Base-by-base conservation (phyloP, 345 rosid species). In the Schrenkiella parvula region DNA sequence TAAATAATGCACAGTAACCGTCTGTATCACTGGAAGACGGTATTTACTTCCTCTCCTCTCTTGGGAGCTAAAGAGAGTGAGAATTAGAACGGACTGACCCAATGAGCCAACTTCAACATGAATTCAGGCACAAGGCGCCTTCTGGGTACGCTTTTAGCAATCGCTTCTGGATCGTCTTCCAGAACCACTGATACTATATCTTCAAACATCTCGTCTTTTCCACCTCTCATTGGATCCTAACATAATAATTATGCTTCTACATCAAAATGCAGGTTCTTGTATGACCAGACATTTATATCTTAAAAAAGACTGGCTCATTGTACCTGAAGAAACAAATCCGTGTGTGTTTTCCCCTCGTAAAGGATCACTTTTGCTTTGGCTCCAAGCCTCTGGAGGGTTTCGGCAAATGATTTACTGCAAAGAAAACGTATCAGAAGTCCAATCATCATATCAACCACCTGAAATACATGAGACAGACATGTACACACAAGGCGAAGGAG, bases 201-300 rank as follows among this genome's bases (percentile, higher is more conserved):
- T 85, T 91, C 96, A 70, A 89, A 87, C 93, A 95, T 78, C 44
- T 81, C 84, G 71, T 95, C 99, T 66, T 38, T 81, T 13, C 97
- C 99, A 28, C 99, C 99, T 78, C 99, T 87, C 99, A 95, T 89
- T 13, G 98, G 99, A 83, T 91, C 99, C 99, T 95, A 80, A 47
- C 66, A 54, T 8, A 57, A 56, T 44, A 35, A 43, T 53, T 54
- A 62, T 31, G 6, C 38, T 35, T 32, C 35, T 9, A 55, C 1
- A 70, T 53, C 38, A 37, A 17, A 46, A 60, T 32, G 50, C 51
- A 71, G 54, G 14, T 70, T 71, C 34, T 26, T 35, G 21, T 56
- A n/a, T n/a, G 14, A 64, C 28, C 0, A 44, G 31, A 46, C 55
- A 48, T 23, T 71, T 21, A 48, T 1, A 41, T 21, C 39, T 29